Base-by-base conservation (phyloP, 768 basidiomycete genomes). In the Clathrus columnatus region DNA sequence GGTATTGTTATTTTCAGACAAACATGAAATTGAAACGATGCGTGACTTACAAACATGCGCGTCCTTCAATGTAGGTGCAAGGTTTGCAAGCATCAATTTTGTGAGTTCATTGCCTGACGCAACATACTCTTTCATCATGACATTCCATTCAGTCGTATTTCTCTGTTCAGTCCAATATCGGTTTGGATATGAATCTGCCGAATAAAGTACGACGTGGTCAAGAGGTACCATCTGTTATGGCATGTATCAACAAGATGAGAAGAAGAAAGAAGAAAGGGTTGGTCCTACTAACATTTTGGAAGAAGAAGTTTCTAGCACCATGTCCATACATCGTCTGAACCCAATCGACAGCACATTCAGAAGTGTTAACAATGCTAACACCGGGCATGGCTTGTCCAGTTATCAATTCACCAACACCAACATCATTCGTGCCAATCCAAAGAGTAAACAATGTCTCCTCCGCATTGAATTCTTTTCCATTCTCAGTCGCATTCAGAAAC, bases 361-460 rank as follows among this genome's bases (percentile, higher is more conserved):
- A 73, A 0, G 81, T 80, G 48, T 83, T 72, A 7, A 83, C 81
- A 51, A 85, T 64, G 1, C 79, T 82, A 16, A 80, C 79, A 0
- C 68, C 67, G 1, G 70, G 65, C 0, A 54, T 66, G 56, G 74
- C 71, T 18, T 70, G 69, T 1, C 81, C 82, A 0, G 79, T 81
- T 10, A 85, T 59, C 27, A 85, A 68, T 4, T 77, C 74, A 47
- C 71, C 71, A 10, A 63, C 73, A 1, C 84, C 84, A 4, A 85
- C 72, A 62, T 85, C 84, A 52, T 72, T 59, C 2, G 81, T 82
- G 14, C 84, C 83, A 57, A 85, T 81, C 83, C 84, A 86, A 6
- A 85, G 69, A 0, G 80, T 79, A 63, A 81, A 85, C 2, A 85
- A 58, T 1, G 84, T 85, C 46, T 80, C 71, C 2, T 70, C 64